These are phyloP conservation scores for Backusella australiensis DNA, from an alignment of 192 early-diverging fungal species.

Conservation along the genomic window DNA sequence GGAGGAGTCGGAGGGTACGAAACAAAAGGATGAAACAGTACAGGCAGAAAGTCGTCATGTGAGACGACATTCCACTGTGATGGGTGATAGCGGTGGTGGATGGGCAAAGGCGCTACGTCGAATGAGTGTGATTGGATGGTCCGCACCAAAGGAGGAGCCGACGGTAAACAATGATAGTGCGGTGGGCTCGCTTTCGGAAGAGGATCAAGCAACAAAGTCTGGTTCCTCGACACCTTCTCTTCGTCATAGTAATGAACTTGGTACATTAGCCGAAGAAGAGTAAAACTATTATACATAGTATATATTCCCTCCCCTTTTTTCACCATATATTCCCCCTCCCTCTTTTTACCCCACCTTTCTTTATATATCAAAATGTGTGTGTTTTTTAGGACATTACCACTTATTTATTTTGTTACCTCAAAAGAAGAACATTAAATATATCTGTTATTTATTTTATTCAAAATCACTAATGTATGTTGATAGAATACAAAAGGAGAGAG, in stretches of 20 bases:
- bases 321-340: not conserved
- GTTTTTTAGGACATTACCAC: not conserved
- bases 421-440: not conserved
- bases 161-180: slow-evolving; percentile 10
- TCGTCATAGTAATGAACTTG: slow-evolving; percentile 26
- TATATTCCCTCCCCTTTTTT: not conserved
- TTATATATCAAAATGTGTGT: not conserved
- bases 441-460: not conserved
- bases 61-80: not conserved
- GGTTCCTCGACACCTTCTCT: slow-evolving; percentile 26
- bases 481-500: not conserved
- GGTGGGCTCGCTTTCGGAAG: not conserved
- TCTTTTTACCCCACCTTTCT: not conserved
- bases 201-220: not conserved
- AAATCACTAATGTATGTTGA: not conserved
- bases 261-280: slow-evolving; percentile 27
- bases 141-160: not conserved
- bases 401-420: not conserved
- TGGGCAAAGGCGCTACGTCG: slow-evolving; percentile 33
- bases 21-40: not conserved
- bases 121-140: slow-evolving; percentile 35
- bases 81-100: slow-evolving; percentile 15
- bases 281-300: not conserved
- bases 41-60: slow-evolving; percentile 1
- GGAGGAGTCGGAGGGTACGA: not conserved